Evolutionary conservation across 1,284 basidiomycete genomes (phyloP), one percentile per base, ranked within the genome.

Genomic region (Blastosporella zonata): DNA sequence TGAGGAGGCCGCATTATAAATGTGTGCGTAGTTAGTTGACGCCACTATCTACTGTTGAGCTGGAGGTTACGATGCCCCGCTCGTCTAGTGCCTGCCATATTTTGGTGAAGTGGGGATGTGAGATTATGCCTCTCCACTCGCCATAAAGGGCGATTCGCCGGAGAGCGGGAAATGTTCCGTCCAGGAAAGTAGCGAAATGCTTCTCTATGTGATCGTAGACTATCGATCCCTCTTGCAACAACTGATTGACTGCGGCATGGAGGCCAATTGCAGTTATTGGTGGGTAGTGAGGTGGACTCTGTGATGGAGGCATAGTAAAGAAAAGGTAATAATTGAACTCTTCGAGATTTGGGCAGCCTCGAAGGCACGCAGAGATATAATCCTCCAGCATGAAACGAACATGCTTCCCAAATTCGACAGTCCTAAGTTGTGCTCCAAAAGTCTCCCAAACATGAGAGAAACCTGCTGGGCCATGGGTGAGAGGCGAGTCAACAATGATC

Each of bases 281-380:
- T 2, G 59, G 33, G 39, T 76, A 71, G 7, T 48, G 50, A 5
- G 60, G 57, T 9, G 55, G 49, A 2, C 52, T 50, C 12, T 74
- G 71, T 6, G 65, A 31, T 13, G 47, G 53, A 20, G 27, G 55
- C 17, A 60, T 52, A 1, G 79, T 79, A 66, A 81, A 82, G 60
- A 77, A 72, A 35, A 80, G 46, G 60, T 75, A 75, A 59, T 80
- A 84, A 61, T 82, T 77, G 56, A 87, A 62, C 53, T 74, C 68
- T 50, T 69, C 67, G 28, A 84, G 68, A 34, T 64, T 67, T 0
- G 72, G 65, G 57, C 81, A 82, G 9, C 61, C 58, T 12, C 61
- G 63, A 41, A 86, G 63, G 57, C 82, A 71, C 17, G 62, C 50
- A 2, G 72, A 59, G 48, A 82, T 62, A 50, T 72, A 62, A 55